phyloP scores from a whole-genome alignment of 257 asterid species.

The Primulina eburnea region DNA sequence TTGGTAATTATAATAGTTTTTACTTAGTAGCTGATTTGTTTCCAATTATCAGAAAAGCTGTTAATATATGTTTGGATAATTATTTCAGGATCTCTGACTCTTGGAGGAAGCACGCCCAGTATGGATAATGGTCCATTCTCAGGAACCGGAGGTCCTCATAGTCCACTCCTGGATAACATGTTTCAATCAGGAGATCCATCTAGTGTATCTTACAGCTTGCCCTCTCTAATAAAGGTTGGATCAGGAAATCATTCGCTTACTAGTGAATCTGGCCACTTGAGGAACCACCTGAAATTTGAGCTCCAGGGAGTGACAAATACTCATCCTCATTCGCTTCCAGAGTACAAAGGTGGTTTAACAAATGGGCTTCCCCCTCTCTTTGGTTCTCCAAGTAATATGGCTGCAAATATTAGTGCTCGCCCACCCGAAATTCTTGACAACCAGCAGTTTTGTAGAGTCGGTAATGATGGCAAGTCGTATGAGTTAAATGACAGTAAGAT shows the following conservation, averaged over 20 bases:
- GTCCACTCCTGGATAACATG: slow-evolving; percentile 51
- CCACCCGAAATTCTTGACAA: slow-evolving; percentile 55
- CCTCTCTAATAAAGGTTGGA: slow-evolving; percentile 53
- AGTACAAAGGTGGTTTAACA: slow-evolving; percentile 64
- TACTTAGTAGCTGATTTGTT: slow-evolving; percentile 23
- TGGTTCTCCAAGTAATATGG: slow-evolving; percentile 63
- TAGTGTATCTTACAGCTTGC: slow-evolving; percentile 61
- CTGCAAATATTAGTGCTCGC: slow-evolving; percentile 54
- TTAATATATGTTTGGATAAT: slow-evolving; percentile 23
- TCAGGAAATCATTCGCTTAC: slow-evolving; percentile 52
- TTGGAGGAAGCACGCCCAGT: slow-evolving; percentile 41
- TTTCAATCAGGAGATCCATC: slow-evolving; percentile 59
- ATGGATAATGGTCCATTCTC: slow-evolving; percentile 53
- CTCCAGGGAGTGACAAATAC: slow-evolving; percentile 51
- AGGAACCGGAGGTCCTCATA: slow-evolving; percentile 45
- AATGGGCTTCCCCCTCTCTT: slow-evolving; percentile 53
- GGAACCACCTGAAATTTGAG: slow-evolving; percentile 56
- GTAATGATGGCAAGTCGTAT: slow-evolving; percentile 52
- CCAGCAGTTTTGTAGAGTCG: slow-evolving; percentile 58
- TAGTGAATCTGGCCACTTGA: slow-evolving; percentile 52
- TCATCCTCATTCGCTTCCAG: slow-evolving; percentile 82
- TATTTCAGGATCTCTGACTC: slow-evolving; percentile 53
- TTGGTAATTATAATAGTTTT: slow-evolving; percentile 53
- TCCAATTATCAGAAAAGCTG: slow-evolving; percentile 20
- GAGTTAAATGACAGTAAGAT: slow-evolving; percentile 67